Conservation (phyloP, 768 basidiomycete species). For the Rhodotorula babjevae region DNA sequence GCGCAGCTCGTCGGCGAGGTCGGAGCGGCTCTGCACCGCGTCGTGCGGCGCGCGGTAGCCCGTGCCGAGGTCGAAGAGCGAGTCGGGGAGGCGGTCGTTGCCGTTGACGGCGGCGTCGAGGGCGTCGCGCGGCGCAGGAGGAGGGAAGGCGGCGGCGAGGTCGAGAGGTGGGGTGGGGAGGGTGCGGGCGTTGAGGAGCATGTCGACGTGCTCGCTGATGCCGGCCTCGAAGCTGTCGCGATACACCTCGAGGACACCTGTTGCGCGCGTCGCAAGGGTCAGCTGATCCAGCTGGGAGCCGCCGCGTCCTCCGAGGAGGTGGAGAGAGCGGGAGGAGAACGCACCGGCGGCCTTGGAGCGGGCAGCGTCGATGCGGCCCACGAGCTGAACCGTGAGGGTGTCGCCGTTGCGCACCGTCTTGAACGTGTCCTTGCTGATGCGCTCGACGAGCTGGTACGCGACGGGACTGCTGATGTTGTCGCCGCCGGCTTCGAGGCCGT, state of each 20-base stretch:
- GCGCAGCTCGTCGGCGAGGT: background rate
- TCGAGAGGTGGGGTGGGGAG: background rate
- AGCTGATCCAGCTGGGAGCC: background rate
- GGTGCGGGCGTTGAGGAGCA: background rate
- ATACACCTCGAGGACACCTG: background rate
- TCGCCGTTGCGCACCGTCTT: too few species aligned
- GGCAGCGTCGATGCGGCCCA: background rate
- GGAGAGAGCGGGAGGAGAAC: background rate
- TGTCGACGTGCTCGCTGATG: background rate
- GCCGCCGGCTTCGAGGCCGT: background rate
- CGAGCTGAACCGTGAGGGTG: background rate
- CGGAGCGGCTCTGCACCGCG: background rate
- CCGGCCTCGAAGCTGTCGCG: background rate
- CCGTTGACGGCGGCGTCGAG: background rate
- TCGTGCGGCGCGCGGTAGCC: background rate
- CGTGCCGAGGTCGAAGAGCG: slow-evolving; percentile 9
- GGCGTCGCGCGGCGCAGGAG: background rate
- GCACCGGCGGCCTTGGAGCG: background rate
- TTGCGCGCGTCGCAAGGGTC: background rate
- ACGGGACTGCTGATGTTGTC: background rate
- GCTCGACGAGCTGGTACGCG: background rate
- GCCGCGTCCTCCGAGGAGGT: too few species aligned
- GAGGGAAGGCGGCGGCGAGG: slow-evolving; percentile 4
- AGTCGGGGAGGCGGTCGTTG: background rate
- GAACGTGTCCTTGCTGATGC: background rate